These are phyloP conservation scores for Trichoderma atroviride DNA, from an alignment of 2,329 filamentous ascomycete species.

Conservation along the genomic window DNA sequence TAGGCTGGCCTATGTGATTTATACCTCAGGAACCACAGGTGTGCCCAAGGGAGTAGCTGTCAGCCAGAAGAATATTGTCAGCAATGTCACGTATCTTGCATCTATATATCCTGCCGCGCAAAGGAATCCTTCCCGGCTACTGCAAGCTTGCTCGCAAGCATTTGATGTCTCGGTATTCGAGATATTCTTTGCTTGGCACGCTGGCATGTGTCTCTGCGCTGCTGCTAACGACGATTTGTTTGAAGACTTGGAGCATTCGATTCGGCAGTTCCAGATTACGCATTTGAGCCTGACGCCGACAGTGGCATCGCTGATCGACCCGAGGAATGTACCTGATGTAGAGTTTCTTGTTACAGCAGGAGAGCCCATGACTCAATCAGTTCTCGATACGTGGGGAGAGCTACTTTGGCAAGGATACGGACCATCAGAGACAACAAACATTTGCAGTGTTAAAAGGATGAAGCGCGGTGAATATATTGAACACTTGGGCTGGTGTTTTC, in stretches of 20 bases:
- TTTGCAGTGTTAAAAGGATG: constrained; percentile 75
- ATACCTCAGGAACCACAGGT: constrained; percentile 82
- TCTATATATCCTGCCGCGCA: constrained; percentile 63
- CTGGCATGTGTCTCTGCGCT: constrained; percentile 77
- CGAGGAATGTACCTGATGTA: constrained; percentile 68
- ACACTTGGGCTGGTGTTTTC: constrained; percentile 75
- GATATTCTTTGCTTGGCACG: constrained; percentile 82
- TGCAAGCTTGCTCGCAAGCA: constrained; percentile 82
- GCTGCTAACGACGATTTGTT: constrained; percentile 75
- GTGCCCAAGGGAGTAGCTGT: constrained; percentile 78
- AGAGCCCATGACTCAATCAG: constrained; percentile 73
- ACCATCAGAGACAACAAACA: constrained; percentile 84
- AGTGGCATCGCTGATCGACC: constrained; percentile 74
- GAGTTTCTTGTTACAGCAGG: constrained; percentile 79
- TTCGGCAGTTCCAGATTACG: constrained; percentile 66
- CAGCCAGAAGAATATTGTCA: constrained; percentile 73
- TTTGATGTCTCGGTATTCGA: constrained; percentile 91
- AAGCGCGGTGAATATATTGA: constrained; percentile 60
- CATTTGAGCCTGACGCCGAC: constrained; percentile 87
- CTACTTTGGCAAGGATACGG: constrained; percentile 81
- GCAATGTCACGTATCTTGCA: constrained; percentile 70
- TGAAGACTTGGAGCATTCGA: constrained; percentile 68
- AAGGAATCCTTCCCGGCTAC: constrained; percentile 55
- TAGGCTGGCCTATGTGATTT: constrained; percentile 74
- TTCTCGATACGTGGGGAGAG: constrained; percentile 69